Percentiles rank a stretch among this genome's conserved stretches.
These are phyloP conservation scores for Diaporthe ampelina DNA, from an alignment of 2,329 filamentous ascomycete genomes.

Conservation along the genomic window DNA sequence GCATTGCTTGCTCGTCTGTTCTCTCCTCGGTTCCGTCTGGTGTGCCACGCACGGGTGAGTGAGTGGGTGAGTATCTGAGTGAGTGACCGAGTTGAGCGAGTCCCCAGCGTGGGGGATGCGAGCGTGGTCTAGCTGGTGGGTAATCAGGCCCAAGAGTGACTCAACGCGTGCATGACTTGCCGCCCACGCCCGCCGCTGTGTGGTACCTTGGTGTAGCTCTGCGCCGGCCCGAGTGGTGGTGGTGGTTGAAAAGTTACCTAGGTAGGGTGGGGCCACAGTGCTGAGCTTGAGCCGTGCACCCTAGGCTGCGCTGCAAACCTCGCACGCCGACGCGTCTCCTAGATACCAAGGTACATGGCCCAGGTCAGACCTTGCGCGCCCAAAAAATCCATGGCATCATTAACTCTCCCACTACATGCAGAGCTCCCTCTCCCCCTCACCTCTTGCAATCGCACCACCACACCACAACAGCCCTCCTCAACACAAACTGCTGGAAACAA, in stretches of 20 bases:
- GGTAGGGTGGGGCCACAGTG: slow-evolving; percentile 27
- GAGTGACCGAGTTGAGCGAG: too few species aligned
- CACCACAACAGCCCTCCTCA: not conserved
- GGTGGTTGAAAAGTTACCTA: not conserved
- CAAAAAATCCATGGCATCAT: slow-evolving; percentile 25
- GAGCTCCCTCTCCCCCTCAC: not conserved
- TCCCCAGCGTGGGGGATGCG: too few species aligned
- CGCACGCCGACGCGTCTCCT: not conserved
- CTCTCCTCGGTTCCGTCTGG: not conserved
- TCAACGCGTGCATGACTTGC: slow-evolving; percentile 1
- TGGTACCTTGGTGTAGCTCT: not conserved
- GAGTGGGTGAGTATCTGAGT: not conserved
- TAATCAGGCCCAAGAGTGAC: slow-evolving; percentile 2
- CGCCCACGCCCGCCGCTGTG: too few species aligned
- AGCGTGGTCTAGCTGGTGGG: not conserved
- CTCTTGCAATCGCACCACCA: not conserved
- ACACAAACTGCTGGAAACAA: not conserved
- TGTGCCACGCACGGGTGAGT: not conserved
- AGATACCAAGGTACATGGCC: not conserved
- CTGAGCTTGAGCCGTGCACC: not conserved
- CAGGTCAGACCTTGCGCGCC: not conserved
- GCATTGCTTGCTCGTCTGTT: slow-evolving; percentile 3
- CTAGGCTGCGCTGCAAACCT: not conserved
- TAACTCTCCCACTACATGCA: not conserved
- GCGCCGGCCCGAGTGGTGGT: not conserved